Conservation (phyloP, 2,329 filamentous ascomycete genomes). For the Penicillium sp. region DNA sequence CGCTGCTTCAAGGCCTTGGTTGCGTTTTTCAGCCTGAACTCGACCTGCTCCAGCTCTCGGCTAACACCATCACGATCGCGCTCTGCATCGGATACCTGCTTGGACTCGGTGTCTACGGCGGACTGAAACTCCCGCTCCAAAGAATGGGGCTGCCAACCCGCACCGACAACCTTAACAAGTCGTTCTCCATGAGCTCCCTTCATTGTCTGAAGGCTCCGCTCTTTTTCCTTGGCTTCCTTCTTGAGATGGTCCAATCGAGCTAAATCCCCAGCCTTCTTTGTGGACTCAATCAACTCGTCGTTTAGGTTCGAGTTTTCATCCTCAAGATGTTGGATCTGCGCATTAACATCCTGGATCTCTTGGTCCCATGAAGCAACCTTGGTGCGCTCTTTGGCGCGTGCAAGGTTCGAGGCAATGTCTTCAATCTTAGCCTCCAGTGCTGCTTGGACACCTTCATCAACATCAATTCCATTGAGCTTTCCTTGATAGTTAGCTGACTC, state of each 20-base stretch:
- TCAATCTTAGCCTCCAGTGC: slow-evolving; percentile 72
- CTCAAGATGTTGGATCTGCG: slow-evolving; percentile 68
- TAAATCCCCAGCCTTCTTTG: slow-evolving; percentile 74
- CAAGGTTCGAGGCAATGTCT: slow-evolving; percentile 65
- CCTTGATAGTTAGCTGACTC: slow-evolving; percentile 66
- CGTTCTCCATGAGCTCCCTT: slow-evolving; percentile 71
- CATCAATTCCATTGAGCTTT: slow-evolving; percentile 69
- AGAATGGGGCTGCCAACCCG: slow-evolving; percentile 66
- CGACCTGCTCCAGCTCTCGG: slow-evolving; percentile 73
- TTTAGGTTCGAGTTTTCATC: slow-evolving; percentile 70
- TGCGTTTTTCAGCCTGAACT: slow-evolving; percentile 67
- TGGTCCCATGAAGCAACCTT: slow-evolving; percentile 67
- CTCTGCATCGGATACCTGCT: slow-evolving; percentile 63
- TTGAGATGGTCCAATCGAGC: slow-evolving; percentile 81
- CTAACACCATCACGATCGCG: slow-evolving; percentile 68
- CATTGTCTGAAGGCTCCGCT: slow-evolving; percentile 75
- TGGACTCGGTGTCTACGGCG: slow-evolving; percentile 58
- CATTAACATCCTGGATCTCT: slow-evolving; percentile 66
- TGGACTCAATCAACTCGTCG: slow-evolving; percentile 80
- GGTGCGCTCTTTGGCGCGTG: slow-evolving; percentile 63
- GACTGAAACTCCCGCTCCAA: slow-evolving; percentile 71
- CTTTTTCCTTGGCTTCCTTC: slow-evolving; percentile 73
- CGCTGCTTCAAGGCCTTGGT: slow-evolving; percentile 66
- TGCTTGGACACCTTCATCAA: slow-evolving; percentile 83
- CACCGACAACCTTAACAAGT: slow-evolving; percentile 64